A percentile compares a stretch with the other conserved stretches of the same genome.
Evolutionary conservation across 2,329 filamentous ascomycete genomes (phyloP).

Genomic region (Aspergillus fumigatus): DNA sequence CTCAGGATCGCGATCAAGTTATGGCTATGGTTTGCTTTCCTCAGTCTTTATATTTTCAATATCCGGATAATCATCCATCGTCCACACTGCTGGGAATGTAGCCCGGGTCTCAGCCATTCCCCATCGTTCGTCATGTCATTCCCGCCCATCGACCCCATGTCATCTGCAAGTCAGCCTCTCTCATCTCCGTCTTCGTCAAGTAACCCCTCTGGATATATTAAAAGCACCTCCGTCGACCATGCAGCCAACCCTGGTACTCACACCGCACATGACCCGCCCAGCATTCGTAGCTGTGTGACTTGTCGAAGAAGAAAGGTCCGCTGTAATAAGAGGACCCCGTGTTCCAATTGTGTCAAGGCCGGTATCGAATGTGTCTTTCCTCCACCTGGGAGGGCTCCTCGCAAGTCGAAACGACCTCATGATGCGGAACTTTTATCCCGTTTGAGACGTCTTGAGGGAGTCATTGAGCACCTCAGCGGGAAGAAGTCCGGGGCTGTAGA

Average conservation of each 20-base stretch:
- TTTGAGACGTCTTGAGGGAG: slow-evolving; percentile 55
- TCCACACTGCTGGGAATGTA: slow-evolving; percentile 7
- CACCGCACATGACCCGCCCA: slow-evolving; percentile 19
- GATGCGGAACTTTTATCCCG: slow-evolving; percentile 58
- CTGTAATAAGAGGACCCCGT: slow-evolving; percentile 46
- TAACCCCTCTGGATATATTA: slow-evolving; percentile 2
- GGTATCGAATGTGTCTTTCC: slow-evolving; percentile 61
- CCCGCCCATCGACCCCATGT: slow-evolving; percentile 6
- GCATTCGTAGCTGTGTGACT: slow-evolving; percentile 43
- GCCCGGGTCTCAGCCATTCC: background rate
- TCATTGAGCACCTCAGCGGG: slow-evolving; percentile 56
- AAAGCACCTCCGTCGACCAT: background rate
- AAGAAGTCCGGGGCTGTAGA: slow-evolving; percentile 28
- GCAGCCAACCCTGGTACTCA: slow-evolving; percentile 1
- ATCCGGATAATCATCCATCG: background rate
- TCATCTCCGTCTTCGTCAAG: slow-evolving; percentile 1
- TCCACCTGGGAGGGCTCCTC: slow-evolving; percentile 55
- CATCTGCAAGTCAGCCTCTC: slow-evolving; percentile 2
- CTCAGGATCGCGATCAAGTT: background rate
- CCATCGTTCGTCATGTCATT: slow-evolving; percentile 15
- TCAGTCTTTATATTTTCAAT: background rate
- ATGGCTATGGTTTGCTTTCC: background rate
- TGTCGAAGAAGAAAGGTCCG: slow-evolving; percentile 46
- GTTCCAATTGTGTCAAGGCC: slow-evolving; percentile 45
- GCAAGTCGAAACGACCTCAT: slow-evolving; percentile 53